phyloP scores from a whole-genome alignment of 169 alveolate genomes.

The Eimeria mitis region DNA sequence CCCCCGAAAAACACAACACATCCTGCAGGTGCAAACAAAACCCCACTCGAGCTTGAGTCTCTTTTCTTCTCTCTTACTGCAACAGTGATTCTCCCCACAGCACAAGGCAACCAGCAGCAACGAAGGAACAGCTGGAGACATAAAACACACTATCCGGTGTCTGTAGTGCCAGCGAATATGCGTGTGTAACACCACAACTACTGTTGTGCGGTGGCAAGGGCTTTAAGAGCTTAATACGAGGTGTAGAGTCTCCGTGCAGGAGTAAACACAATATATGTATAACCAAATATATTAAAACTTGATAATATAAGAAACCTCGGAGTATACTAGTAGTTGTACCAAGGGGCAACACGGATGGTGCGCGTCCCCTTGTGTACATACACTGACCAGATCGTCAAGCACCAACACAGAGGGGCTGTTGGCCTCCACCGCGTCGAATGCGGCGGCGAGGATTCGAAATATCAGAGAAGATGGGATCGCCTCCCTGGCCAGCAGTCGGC shows the following conservation, averaged over 20 bases:
- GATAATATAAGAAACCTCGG: no score
- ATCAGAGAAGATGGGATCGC: slow-evolving; percentile 4
- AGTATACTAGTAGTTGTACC: no score
- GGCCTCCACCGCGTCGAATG: slow-evolving; percentile 42
- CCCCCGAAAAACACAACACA: slow-evolving; percentile 54
- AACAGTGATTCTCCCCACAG: background rate
- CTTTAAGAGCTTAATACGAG: background rate
- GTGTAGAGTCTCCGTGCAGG: background rate
- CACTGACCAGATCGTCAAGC: slow-evolving; percentile 70
- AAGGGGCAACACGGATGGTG: background rate
- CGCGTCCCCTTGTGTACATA: background rate
- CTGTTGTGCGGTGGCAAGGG: background rate
- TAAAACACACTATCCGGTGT: background rate
- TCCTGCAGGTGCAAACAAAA: slow-evolving; percentile 14
- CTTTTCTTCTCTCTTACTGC: background rate
- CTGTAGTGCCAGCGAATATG: background rate
- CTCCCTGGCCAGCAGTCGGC: slow-evolving; percentile 65
- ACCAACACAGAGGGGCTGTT: slow-evolving; percentile 43
- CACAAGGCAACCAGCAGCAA: background rate
- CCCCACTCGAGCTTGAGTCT: background rate
- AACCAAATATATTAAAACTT: no score
- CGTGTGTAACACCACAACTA: background rate
- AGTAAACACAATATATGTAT: background rate
- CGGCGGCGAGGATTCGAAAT: background rate
- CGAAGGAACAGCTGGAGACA: background rate